Evolutionary conservation across 2,329 filamentous ascomycete genomes (phyloP).

Genomic region (Fonsecaea nubica): DNA sequence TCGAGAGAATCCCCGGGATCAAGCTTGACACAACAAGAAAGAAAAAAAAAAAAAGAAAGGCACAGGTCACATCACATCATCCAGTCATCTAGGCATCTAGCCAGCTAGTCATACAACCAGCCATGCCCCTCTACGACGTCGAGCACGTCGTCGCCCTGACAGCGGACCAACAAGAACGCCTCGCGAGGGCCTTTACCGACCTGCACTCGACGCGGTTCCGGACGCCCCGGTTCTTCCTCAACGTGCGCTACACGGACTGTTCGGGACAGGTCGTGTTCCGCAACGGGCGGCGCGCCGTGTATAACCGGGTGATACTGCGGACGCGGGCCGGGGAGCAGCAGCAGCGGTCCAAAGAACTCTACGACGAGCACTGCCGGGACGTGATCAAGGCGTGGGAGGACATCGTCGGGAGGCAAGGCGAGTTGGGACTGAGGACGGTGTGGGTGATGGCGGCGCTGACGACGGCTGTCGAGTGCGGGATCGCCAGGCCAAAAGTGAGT

Average conservation of each 20-base stretch:
- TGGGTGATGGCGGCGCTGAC: conserved; percentile 32
- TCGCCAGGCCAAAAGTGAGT: conserved; percentile 31
- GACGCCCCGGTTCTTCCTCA: conserved; percentile 28
- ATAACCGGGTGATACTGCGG: conserved; percentile 29
- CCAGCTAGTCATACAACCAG: not conserved
- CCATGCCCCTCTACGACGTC: conserved; percentile 34
- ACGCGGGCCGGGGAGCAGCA: conserved; percentile 25
- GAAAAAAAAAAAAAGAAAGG: too few relatives aligned
- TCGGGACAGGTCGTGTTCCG: conserved; percentile 27
- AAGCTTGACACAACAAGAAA: too few relatives aligned
- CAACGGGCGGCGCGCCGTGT: conserved; percentile 22
- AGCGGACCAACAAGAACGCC: conserved; percentile 21
- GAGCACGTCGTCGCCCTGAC: conserved; percentile 27
- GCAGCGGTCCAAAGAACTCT: conserved; percentile 24
- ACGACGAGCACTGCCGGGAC: conserved; percentile 32
- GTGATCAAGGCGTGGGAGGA: conserved; percentile 25
- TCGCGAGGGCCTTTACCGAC: conserved; percentile 26
- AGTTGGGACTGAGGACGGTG: conserved; percentile 26
- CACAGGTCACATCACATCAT: too few relatives aligned
- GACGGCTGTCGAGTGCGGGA: conserved; percentile 32
- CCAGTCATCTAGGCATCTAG: too few relatives aligned
- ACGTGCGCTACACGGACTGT: conserved; percentile 32
- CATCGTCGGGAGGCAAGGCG: conserved; percentile 19
- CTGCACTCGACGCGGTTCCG: conserved; percentile 28
- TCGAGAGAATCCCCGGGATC: too few relatives aligned